Evolutionary conservation across 805 yeast genomes (phyloP), one percentile per base, ranked within the genome.

Genomic region (Starmera dryadoides): DNA sequence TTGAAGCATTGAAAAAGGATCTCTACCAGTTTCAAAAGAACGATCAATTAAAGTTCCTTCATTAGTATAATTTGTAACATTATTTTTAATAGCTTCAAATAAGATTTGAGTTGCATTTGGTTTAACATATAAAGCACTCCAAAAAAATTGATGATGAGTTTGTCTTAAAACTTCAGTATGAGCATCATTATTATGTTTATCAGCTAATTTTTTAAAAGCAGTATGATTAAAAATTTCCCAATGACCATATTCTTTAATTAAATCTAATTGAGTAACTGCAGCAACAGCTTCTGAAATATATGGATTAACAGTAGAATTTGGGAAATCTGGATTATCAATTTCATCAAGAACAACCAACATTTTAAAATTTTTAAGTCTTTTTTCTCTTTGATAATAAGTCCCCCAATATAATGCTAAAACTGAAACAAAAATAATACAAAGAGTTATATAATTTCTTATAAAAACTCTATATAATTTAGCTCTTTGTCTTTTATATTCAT

Each of bases 11-110:
- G 71, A 68, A 18, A 64, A 41, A 34, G 71, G 63, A 52, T 83
- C 89, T 46, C 86, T 63, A 3, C 81, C 87, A 1, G 82, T 70
- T 55, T 81, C 86, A 51, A 71, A 80, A 35, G 68, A 52, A 0
- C 68, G 58, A 17, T 64, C 58, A 19, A 78, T 60, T 39, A 51
- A 41, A 17, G 40, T 34, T 6, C 55, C 41, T 4, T 55, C 48
- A 25, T 50, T 43, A 29, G 52, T 55, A 17, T 48, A 45, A 2
- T 41, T 20, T 1, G 53, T 44, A 20, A 43, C 36, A 7, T 48
- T 40, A 9, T 35, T 37, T 4, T 40, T 29, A 28, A 63, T 46
- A 4, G 66, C 59, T 17, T 44, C 30, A 29, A 50, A 38, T 3
- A 59, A 38, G 10, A 44, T 35, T 23, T 47, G 48, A 4, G 78